Conservation (phyloP, 176 grass and related monocot species). For the Cenchrus americanus region DNA sequence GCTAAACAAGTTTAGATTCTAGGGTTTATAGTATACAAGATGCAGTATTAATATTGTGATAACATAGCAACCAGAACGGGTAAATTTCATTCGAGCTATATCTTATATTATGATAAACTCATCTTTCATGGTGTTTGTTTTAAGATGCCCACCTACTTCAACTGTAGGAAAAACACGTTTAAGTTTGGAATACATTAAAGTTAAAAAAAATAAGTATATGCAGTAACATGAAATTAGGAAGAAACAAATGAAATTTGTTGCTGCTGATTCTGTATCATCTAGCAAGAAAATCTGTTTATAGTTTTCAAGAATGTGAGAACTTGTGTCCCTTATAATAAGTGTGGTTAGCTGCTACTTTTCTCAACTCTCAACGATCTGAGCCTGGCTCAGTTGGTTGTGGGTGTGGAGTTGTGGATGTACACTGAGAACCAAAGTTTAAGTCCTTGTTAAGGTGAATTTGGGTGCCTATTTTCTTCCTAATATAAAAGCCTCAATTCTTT, state of each 20-base stretch:
- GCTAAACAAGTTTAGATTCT: constrained; percentile 19
- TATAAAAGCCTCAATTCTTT: not conserved
- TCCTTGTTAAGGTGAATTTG: too few species aligned
- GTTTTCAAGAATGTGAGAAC: not conserved
- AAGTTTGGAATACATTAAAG: not conserved
- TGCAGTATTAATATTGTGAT: not conserved
- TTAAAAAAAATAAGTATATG: not conserved
- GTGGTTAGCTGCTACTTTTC: not conserved
- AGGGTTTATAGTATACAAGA: too few species aligned
- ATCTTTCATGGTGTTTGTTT: not conserved
- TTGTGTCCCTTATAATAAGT: not conserved
- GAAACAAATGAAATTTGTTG: not conserved
- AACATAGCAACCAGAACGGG: not conserved
- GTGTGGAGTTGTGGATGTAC: too few species aligned
- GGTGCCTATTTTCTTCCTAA: too few species aligned
- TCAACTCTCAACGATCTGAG: too few species aligned
- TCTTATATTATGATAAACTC: not conserved
- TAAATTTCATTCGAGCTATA: not conserved
- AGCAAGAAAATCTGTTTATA: not conserved
- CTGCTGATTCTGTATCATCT: not conserved
- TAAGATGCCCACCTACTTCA: not conserved
- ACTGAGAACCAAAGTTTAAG: too few species aligned
- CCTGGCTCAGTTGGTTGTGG: too few species aligned
- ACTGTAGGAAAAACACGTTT: not conserved
- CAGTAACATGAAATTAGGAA: not conserved